Conservation (phyloP, 179 eudicot genomes). For the Dionaea muscipula region DNA sequence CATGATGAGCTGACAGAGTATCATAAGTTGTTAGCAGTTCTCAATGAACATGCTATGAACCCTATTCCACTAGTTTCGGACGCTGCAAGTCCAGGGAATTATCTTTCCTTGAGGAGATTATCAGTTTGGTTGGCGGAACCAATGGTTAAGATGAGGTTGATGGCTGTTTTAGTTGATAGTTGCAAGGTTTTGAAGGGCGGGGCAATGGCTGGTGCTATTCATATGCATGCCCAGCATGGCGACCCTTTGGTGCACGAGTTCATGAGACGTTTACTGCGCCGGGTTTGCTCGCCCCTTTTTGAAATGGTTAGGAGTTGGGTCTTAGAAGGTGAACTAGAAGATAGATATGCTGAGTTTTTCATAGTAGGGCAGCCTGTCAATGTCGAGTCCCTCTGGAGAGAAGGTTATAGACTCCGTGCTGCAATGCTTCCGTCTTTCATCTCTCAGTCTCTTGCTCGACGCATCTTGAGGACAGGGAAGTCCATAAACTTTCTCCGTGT, state of each 20-base stretch:
- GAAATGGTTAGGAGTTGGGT: constrained; percentile 99
- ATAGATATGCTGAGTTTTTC: constrained; percentile 80
- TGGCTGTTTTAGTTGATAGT: constrained; percentile 86
- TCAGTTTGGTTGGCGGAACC: constrained; percentile 94
- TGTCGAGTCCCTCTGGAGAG: constrained; percentile 94
- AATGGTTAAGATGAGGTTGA: constrained; percentile 79
- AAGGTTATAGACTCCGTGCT: constrained; percentile 72
- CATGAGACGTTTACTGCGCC: constrained; percentile 64
- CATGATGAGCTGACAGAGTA: constrained; percentile 89
- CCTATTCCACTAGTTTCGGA: constrained; percentile 78
- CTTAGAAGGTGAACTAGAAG: constrained; percentile 94
- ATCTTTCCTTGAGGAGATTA: constrained; percentile 70
- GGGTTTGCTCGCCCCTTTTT: constrained; percentile 90
- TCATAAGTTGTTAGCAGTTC: constrained; percentile 86
- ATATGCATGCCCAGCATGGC: constrained; percentile 93
- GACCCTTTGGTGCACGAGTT: constrained; percentile 84
- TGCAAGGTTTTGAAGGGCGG: constrained; percentile 88
- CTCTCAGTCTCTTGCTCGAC: constrained; percentile 72
- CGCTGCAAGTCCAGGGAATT: constrained; percentile 45
- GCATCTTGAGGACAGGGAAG: constrained; percentile 83
- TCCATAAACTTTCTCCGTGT: constrained; percentile 91
- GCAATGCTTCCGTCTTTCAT: constrained; percentile 96
- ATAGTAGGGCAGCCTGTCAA: constrained; percentile 73
- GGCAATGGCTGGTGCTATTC: constrained; percentile 94
- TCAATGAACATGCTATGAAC: constrained; percentile 76